Percentiles rank a stretch among this genome's conserved stretches.
These are phyloP conservation scores for Metarhizium guizhouense DNA, from an alignment of 2,329 filamentous ascomycete genomes.

Conservation along the genomic window DNA sequence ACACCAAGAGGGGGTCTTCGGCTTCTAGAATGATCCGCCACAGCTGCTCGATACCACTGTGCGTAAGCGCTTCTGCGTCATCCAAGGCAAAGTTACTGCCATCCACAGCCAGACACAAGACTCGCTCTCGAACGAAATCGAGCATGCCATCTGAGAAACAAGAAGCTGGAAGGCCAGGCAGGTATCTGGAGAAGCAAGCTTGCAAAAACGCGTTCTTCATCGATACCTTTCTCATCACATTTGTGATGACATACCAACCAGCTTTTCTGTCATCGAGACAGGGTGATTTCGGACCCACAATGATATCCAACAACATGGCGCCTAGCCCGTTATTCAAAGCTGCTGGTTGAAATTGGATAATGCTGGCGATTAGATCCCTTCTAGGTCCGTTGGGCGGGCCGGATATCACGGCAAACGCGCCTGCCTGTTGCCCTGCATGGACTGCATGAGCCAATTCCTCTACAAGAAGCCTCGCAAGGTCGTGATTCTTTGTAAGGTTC, in stretches of 20 bases:
- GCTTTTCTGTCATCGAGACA: conserved; percentile 51
- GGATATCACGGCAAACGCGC: conserved; percentile 35
- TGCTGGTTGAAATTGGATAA: conserved; percentile 53
- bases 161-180: conserved; percentile 46
- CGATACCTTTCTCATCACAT: conserved; percentile 28
- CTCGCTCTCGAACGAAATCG: conserved; percentile 49
- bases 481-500: conserved; percentile 50
- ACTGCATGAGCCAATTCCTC: conserved; percentile 54
- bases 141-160: conserved; percentile 54
- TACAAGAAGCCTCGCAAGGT: conserved; percentile 52
- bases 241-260: conserved; percentile 61
- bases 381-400: conserved; percentile 42
- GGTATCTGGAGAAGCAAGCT: conserved; percentile 44
- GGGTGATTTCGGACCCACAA: conserved; percentile 57
- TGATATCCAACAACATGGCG: conserved; percentile 58
- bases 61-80: conserved; percentile 41
- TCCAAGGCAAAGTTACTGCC: conserved; percentile 36
- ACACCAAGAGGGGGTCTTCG: conserved; percentile 55
- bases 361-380: conserved; percentile 45
- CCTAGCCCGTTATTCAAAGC: conserved; percentile 55
- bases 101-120: conserved; percentile 39
- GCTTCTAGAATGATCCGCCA: conserved; percentile 74
- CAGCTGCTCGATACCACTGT: conserved; percentile 57
- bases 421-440: conserved; percentile 17
- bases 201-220: conserved; percentile 47